phyloP scores from a whole-genome alignment of 345 rosid genomes.

The Carallia pectinifolia region DNA sequence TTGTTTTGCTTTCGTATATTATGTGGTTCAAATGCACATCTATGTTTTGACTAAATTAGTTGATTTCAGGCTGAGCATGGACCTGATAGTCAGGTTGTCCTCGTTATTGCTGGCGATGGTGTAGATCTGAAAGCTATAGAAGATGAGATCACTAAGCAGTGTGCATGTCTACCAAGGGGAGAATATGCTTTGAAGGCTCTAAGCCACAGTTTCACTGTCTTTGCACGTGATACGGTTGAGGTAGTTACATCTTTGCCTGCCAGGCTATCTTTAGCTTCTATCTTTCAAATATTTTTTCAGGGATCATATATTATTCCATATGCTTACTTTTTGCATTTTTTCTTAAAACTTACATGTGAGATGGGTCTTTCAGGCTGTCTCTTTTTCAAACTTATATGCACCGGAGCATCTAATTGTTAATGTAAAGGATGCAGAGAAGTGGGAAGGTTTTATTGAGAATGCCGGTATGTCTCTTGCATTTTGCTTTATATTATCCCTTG shows the following conservation, averaged over 20 bases:
- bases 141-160: slow-evolving; percentile 74
- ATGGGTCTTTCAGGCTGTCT: slow-evolving; percentile 50
- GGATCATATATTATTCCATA: neutral
- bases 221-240: slow-evolving; percentile 83
- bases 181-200: slow-evolving; percentile 80
- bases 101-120: slow-evolving; percentile 76
- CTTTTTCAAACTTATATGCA: slow-evolving; percentile 85
- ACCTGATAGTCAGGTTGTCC: slow-evolving; percentile 96
- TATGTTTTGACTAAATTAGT: neutral
- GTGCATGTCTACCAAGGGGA: slow-evolving; percentile 74
- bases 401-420: slow-evolving; percentile 92
- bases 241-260: slow-evolving; percentile 32
- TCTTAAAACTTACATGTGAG: neutral
- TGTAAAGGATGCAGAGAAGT: slow-evolving; percentile 84
- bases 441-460: slow-evolving; percentile 81
- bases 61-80: slow-evolving; percentile 90
- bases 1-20: neutral
- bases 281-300: neutral
- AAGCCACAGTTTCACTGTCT: slow-evolving; percentile 75
- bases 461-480: slow-evolving; percentile 48
- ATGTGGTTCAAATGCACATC: neutral
- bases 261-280: neutral
- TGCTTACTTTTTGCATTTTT: neutral
- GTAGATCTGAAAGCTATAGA: slow-evolving; percentile 69
- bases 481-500: neutral